These are phyloP conservation scores for Usnea hakonensis DNA, from an alignment of 495 filamentous ascomycete genomes.

Conservation along the genomic window DNA sequence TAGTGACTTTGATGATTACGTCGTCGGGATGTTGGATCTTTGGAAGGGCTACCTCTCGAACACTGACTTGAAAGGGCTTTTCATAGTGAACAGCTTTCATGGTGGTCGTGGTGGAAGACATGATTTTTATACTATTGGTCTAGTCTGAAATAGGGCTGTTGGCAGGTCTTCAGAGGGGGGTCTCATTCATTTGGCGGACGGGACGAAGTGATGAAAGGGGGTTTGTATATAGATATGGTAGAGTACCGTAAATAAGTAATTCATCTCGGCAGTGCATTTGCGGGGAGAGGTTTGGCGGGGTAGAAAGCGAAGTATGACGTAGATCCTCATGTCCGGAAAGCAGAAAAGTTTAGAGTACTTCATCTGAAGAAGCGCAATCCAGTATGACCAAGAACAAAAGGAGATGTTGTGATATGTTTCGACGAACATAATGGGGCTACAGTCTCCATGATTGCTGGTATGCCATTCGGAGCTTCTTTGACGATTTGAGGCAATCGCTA, in stretches of 20 bases:
- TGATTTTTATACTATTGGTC: not conserved
- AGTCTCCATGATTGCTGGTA: not conserved
- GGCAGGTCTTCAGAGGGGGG: not conserved
- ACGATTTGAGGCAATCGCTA: not conserved
- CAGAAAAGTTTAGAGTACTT: not conserved
- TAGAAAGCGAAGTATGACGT: slow-evolving; percentile 10
- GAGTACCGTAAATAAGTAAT: no score
- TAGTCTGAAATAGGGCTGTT: not conserved
- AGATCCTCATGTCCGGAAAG: slow-evolving; percentile 7
- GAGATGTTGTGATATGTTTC: not conserved
- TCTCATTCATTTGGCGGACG: not conserved
- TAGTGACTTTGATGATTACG: slow-evolving; percentile 50
- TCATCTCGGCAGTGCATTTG: slow-evolving; percentile 12
- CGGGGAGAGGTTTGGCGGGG: slow-evolving; percentile 12
- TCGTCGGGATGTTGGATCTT: slow-evolving; percentile 48
- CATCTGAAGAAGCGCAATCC: not conserved
- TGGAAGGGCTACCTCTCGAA: slow-evolving; percentile 43
- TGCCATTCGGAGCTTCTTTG: not conserved
- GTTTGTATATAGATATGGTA: no score
- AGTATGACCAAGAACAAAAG: no score
- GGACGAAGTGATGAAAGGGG: no score
- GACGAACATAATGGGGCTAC: not conserved
- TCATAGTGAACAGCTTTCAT: slow-evolving; percentile 53
- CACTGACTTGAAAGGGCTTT: slow-evolving; percentile 43
- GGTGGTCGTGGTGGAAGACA: slow-evolving; percentile 23